Percentiles rank a stretch among this genome's conserved stretches.
phyloP scores from a whole-genome alignment of 257 asterid genomes.

The Datura wrightii region DNA sequence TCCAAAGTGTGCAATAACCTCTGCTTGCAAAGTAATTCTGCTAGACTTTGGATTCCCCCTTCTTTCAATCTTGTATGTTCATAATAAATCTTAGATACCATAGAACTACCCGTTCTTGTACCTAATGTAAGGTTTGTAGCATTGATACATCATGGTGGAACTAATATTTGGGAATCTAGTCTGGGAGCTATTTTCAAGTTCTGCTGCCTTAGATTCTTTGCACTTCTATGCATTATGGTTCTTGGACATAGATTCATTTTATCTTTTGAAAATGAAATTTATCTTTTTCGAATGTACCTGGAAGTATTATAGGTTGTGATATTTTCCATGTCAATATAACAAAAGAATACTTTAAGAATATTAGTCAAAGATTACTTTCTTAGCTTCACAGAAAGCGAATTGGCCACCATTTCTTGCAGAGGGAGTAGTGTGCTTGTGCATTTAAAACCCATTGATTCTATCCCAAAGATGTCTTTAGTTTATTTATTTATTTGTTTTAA shows the following conservation, averaged over 20 bases:
- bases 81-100: neutral
- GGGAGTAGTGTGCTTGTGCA: neutral
- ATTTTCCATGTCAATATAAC: neutral
- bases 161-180: neutral
- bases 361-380: conserved; percentile 8
- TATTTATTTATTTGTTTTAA: too few relatives aligned
- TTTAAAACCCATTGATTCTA: neutral
- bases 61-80: conserved; percentile 9
- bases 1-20: neutral
- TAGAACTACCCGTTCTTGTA: conserved; percentile 21
- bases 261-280: neutral
- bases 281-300: neutral
- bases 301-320: neutral
- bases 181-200: neutral
- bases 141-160: neutral
- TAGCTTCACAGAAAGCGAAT: neutral
- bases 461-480: neutral
- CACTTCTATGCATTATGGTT: neutral
- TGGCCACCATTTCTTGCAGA: neutral
- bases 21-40: neutral
- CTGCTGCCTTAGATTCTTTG: conserved; percentile 10
- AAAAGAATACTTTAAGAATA: neutral
- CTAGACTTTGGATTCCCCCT: neutral
- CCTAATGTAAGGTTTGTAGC: neutral
- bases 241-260: neutral